These are phyloP conservation scores for Arthroderma uncinatum DNA, from an alignment of 2,329 filamentous ascomycete species.

Conservation along the genomic window DNA sequence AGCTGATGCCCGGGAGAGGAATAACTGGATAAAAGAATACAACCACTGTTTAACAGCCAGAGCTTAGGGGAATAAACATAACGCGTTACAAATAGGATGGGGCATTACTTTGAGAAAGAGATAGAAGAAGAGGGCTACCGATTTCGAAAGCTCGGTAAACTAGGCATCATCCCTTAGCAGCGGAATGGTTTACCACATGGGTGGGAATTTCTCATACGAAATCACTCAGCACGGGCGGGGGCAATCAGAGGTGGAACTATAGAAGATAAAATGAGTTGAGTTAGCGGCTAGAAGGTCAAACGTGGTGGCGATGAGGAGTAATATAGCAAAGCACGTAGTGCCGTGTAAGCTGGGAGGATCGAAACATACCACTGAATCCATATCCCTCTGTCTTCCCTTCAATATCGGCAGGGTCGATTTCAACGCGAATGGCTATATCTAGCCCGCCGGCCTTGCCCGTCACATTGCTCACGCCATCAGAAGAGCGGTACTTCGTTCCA, in stretches of 20 bases:
- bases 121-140: neutral
- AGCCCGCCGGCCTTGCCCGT: conserved; percentile 33
- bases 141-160: no score
- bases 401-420: conserved; percentile 35
- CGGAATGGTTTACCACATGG: no score
- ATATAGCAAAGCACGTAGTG: neutral
- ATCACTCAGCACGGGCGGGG: neutral
- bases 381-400: conserved; percentile 37
- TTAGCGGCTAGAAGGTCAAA: neutral
- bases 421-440: conserved; percentile 37
- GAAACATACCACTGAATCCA: conserved; percentile 38
- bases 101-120: neutral
- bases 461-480: conserved; percentile 36
- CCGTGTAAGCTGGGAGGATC: neutral
- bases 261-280: neutral
- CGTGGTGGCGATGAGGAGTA: neutral
- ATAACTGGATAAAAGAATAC: neutral
- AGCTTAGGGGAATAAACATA: no score
- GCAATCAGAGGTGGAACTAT: neutral
- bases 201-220: no score
- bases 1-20: neutral
- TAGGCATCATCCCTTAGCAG: no score
- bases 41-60: neutral
- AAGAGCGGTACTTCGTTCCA: conserved; percentile 67
- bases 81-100: neutral